A percentile compares a stretch with the other conserved stretches of the same genome.
These are phyloP conservation scores for Fusarium tuaranense DNA, from an alignment of 2,329 filamentous ascomycete species.

Conservation along the genomic window DNA sequence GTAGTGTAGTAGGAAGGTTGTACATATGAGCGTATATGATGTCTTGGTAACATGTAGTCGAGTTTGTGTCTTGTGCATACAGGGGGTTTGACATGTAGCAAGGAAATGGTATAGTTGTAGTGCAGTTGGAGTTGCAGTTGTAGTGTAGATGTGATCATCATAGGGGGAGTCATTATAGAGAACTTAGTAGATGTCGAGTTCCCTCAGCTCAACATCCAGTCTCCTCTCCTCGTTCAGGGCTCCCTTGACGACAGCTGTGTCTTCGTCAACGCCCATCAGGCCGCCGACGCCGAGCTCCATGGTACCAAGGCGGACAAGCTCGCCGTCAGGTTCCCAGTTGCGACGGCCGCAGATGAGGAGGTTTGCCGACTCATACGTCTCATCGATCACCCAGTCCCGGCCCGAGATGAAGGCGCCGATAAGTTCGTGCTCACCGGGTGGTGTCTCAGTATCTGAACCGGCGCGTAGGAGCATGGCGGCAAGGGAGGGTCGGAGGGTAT, in stretches of 20 bases:
- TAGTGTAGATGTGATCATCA: background rate
- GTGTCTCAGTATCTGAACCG: conserved; percentile 29
- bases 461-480: conserved; percentile 39
- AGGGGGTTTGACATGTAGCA: background rate
- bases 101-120: background rate
- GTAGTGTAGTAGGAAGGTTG: conserved; percentile 1
- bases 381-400: conserved; percentile 45
- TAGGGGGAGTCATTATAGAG: background rate
- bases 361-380: conserved; percentile 44
- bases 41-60: background rate
- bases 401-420: conserved; percentile 47
- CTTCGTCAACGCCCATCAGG: conserved; percentile 42
- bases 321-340: conserved; percentile 43
- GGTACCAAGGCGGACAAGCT: conserved; percentile 48
- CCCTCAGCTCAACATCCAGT: conserved; percentile 45
- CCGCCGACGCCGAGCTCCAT: conserved; percentile 44
- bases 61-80: conserved; percentile 2
- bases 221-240: conserved; percentile 43
- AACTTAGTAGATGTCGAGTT: conserved; percentile 52
- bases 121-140: background rate
- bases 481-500: conserved; percentile 32
- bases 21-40: conserved; percentile 26
- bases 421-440: conserved; percentile 42
- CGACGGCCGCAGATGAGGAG: conserved; percentile 46
- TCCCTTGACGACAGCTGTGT: conserved; percentile 44